Evolutionary conservation across 306 rosid genomes (phyloP).

Genomic region (Quercus gilva): DNA sequence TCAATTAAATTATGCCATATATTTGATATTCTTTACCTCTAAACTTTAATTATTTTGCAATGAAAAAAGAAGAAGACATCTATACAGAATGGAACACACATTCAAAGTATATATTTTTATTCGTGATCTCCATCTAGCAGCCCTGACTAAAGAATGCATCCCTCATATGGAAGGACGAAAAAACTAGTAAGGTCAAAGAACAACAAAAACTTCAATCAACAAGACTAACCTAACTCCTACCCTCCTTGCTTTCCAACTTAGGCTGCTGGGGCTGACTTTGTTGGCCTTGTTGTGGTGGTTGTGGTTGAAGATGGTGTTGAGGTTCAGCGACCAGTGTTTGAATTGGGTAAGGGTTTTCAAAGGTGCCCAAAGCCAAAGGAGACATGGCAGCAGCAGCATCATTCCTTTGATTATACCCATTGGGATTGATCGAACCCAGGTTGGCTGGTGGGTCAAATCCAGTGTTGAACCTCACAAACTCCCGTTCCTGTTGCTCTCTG

Average conservation of each 20-base stretch:
- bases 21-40: no score
- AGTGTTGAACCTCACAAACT: slow-evolving; percentile 50
- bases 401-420: slow-evolving; percentile 50
- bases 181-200: slow-evolving; percentile 24
- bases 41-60: no score
- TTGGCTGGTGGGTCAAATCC: slow-evolving; percentile 43
- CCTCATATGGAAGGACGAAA: slow-evolving; percentile 42
- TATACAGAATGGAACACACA: no score
- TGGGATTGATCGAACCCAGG: slow-evolving; percentile 38
- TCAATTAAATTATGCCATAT: no score
- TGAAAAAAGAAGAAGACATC: no score
- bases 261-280: slow-evolving; percentile 36
- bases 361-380: slow-evolving; percentile 70
- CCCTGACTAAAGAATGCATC: slow-evolving; percentile 2
- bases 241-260: slow-evolving; percentile 51
- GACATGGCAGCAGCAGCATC: slow-evolving; percentile 35
- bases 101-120: no score
- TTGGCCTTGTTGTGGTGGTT: slow-evolving; percentile 41
- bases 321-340: slow-evolving; percentile 42
- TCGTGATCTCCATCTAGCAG: no score
- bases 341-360: slow-evolving; percentile 51
- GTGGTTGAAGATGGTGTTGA: slow-evolving; percentile 43
- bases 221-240: slow-evolving; percentile 63
- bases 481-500: slow-evolving; percentile 69
- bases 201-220: slow-evolving; percentile 36